These are phyloP conservation scores for Pleurotus eryngii DNA, from an alignment of 768 basidiomycete genomes.

Conservation along the genomic window DNA sequence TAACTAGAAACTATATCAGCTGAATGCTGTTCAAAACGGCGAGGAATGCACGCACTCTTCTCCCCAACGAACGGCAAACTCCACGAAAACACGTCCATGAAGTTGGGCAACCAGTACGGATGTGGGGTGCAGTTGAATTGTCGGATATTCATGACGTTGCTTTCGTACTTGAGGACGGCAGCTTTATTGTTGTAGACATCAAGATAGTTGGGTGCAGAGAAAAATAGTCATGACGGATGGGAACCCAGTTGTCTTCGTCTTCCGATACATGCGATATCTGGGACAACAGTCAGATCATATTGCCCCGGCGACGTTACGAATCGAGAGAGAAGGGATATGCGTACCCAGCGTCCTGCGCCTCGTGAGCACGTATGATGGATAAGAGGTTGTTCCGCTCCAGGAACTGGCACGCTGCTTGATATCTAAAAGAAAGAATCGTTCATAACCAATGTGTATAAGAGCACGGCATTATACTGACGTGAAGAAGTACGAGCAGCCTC, in stretches of 20 bases:
- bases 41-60: slow-evolving; percentile 65
- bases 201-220: slow-evolving; percentile 96
- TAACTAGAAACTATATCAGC: slow-evolving; percentile 43
- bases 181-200: slow-evolving; percentile 99
- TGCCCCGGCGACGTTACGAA: background rate
- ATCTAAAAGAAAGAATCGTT: slow-evolving; percentile 52
- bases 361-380: slow-evolving; percentile 96
- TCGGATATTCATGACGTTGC: slow-evolving; percentile 97
- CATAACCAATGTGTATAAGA: background rate
- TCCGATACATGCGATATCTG: slow-evolving; percentile 98
- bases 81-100: slow-evolving; percentile 99
- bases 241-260: slow-evolving; percentile 97
- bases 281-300: background rate
- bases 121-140: slow-evolving; percentile 98
- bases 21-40: no score
- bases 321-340: slow-evolving; percentile 16
- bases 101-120: slow-evolving; percentile 97
- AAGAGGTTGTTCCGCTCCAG: slow-evolving; percentile 95
- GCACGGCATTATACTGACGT: slow-evolving; percentile 81
- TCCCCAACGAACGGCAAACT: slow-evolving; percentile 96
- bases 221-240: slow-evolving; percentile 99
- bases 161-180: slow-evolving; percentile 97
- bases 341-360: slow-evolving; percentile 97
- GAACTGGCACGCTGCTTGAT: slow-evolving; percentile 96
- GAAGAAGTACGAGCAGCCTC: slow-evolving; percentile 95